Conservation (phyloP, 202 grass and related monocot genomes). For the Elaeis oleifera region DNA sequence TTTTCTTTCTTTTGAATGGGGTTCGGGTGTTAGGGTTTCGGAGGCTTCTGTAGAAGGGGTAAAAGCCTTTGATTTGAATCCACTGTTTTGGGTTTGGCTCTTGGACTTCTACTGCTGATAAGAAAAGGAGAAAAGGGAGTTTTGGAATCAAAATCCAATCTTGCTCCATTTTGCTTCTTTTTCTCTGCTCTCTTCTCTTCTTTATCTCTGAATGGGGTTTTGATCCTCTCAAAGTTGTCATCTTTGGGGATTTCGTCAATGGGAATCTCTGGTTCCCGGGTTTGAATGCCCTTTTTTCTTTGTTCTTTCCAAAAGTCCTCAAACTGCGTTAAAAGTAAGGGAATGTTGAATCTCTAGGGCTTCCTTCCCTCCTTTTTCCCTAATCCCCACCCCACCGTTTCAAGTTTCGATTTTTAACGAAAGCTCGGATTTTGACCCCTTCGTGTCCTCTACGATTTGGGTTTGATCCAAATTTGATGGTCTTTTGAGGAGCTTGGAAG, state of each 20-base stretch:
- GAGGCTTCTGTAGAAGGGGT: not conserved
- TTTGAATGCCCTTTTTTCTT: slow-evolving; percentile 11
- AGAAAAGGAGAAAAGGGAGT: not conserved
- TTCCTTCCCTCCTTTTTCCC: not conserved
- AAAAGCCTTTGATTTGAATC: not conserved
- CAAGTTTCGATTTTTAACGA: not conserved
- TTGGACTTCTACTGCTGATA: not conserved
- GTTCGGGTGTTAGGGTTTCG: too few species aligned
- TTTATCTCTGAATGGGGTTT: not conserved
- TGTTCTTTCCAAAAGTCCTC: slow-evolving; percentile 9
- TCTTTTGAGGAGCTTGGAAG: slow-evolving; percentile 15
- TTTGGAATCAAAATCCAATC: too few species aligned
- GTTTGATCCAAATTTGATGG: slow-evolving; percentile 33
- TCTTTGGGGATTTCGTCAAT: slow-evolving; percentile 17
- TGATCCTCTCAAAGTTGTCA: slow-evolving; percentile 20
- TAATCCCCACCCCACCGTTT: slow-evolving; percentile 11
- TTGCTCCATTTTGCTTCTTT: not conserved
- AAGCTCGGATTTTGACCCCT: not conserved
- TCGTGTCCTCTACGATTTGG: not conserved
- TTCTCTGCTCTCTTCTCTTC: not conserved
- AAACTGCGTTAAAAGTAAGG: not conserved
- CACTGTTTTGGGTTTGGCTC: not conserved
- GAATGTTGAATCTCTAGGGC: slow-evolving; percentile 24
- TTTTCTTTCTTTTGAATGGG: not conserved
- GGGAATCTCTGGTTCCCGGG: slow-evolving; percentile 11